phyloP scores from a whole-genome alignment of 2,329 filamentous ascomycete species.

The Metarhizium robertsii region DNA sequence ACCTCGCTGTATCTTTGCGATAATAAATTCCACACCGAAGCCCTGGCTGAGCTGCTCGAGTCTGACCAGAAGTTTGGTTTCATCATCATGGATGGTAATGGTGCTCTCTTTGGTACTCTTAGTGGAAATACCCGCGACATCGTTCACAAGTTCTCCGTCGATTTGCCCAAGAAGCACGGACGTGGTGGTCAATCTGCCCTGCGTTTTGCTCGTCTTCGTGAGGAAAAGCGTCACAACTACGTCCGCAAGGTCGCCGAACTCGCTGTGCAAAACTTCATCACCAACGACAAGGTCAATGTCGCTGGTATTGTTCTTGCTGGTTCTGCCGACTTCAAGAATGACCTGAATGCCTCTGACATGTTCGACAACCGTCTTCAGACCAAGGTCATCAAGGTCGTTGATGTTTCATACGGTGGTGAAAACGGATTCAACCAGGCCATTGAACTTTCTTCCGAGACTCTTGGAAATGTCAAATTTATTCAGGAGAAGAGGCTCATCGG shows the following conservation, averaged over 20 bases:
- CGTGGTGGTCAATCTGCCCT: constrained; percentile 99
- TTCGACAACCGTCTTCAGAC: constrained; percentile 84
- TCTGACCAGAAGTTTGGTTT: constrained; percentile 99
- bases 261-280: constrained; percentile 98
- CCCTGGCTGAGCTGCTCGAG: constrained; percentile 90
- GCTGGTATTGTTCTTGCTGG: constrained; percentile 91
- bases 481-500: constrained; percentile 99
- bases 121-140: constrained; percentile 96
- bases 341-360: constrained; percentile 93
- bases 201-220: constrained; percentile 97
- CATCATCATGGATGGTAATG: constrained; percentile 99
- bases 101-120: constrained; percentile 90
- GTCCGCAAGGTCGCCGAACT: constrained; percentile 97
- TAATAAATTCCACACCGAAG: constrained; percentile 99
- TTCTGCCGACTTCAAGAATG: constrained; percentile 99
- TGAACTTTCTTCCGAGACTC: constrained; percentile 85
- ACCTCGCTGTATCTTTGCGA: constrained; percentile 98
- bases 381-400: constrained; percentile 99
- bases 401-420: constrained; percentile 97
- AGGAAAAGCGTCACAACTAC: constrained; percentile 99
- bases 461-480: constrained; percentile 99
- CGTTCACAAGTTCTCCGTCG: constrained; percentile 96
- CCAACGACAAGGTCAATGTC: constrained; percentile 96
- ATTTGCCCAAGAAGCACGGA: constrained; percentile 99
- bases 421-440: constrained; percentile 99